These are phyloP conservation scores for Coffea canephora DNA, from an alignment of 257 asterid genomes.

Conservation along the genomic window DNA sequence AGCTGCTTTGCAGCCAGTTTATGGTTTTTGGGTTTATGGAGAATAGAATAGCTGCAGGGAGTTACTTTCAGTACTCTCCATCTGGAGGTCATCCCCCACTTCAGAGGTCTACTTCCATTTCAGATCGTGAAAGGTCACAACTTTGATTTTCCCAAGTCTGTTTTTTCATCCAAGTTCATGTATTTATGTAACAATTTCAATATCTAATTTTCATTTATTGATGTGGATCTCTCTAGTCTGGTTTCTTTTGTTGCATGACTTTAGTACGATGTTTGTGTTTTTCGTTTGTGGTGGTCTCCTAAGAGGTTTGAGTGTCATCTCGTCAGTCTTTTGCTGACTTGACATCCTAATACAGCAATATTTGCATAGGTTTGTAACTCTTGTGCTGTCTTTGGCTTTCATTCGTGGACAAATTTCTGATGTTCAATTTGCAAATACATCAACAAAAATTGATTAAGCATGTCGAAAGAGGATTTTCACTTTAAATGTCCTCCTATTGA, in stretches of 20 bases:
- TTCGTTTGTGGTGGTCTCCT: neutral
- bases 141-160: neutral
- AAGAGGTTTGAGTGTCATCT: neutral
- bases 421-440: conserved; percentile 1
- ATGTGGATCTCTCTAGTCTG: conserved; percentile 1
- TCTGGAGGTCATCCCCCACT: conserved; percentile 46
- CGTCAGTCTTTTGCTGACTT: neutral
- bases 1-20: conserved; percentile 9
- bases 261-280: neutral
- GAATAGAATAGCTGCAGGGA: conserved; percentile 53
- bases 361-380: neutral
- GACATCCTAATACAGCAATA: neutral
- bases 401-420: neutral
- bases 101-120: conserved; percentile 57
- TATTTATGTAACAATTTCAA: neutral
- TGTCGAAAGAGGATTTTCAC: neutral
- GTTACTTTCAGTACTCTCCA: conserved; percentile 76
- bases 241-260: neutral
- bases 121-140: conserved; percentile 68
- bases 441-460: neutral
- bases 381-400: neutral
- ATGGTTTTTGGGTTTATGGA: conserved; percentile 42
- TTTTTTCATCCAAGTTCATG: neutral
- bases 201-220: neutral
- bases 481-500: too few relatives aligned